Conservation (phyloP, 2,329 filamentous ascomycete genomes). For the Fusarium palustre region DNA sequence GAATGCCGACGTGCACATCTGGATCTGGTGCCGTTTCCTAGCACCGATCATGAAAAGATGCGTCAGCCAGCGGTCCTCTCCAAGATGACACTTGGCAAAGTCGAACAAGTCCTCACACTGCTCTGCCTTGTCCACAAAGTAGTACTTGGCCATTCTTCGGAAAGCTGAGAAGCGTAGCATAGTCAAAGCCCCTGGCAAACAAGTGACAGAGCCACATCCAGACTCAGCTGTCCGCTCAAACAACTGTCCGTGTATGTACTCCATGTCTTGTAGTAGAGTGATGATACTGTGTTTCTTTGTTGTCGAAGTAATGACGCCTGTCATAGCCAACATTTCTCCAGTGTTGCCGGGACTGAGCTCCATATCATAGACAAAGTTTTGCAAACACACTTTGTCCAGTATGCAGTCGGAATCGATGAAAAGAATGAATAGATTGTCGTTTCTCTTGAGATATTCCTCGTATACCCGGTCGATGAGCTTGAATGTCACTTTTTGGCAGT, state of each 20-base stretch:
- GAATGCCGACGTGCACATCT: conserved; percentile 97
- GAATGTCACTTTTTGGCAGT: conserved; percentile 94
- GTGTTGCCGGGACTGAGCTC: conserved; percentile 93
- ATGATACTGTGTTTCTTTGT: conserved; percentile 89
- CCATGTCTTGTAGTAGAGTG: conserved; percentile 95
- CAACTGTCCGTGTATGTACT: conserved; percentile 96
- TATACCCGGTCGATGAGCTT: conserved; percentile 95
- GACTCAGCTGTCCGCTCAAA: conserved; percentile 97
- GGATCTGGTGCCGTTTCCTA: conserved; percentile 92
- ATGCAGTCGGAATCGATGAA: conserved; percentile 99
- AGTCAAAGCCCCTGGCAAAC: conserved; percentile 92
- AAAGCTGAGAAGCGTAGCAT: conserved; percentile 97
- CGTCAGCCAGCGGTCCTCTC: conserved; percentile 96
- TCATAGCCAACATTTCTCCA: conserved; percentile 96
- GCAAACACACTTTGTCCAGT: conserved; percentile 87
- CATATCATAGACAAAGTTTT: conserved; percentile 99
- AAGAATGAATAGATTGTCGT: conserved; percentile 93
- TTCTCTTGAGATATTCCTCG: conserved; percentile 82
- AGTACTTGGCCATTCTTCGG: conserved; percentile 96
- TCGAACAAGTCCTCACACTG: conserved; percentile 97
- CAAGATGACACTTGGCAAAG: conserved; percentile 93
- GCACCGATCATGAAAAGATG: conserved; percentile 99
- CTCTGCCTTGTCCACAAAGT: conserved; percentile 96
- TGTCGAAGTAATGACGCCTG: conserved; percentile 94
- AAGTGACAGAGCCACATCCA: conserved; percentile 92